Conservation (phyloP, 2,329 filamentous ascomycete species). For the Remersonia thermophila region DNA sequence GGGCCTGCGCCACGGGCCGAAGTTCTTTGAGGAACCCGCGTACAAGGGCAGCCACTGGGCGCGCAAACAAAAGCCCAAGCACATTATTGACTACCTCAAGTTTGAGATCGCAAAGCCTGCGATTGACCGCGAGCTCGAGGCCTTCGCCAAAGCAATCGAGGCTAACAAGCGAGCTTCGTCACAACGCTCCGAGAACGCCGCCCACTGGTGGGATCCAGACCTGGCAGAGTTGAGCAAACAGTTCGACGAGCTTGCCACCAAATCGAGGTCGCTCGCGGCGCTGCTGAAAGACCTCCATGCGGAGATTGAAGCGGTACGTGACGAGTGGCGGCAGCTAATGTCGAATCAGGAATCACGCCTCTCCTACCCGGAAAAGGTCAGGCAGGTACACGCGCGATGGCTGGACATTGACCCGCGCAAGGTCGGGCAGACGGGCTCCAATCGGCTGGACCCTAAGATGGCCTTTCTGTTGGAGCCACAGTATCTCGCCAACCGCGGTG, state of each 20-base stretch:
- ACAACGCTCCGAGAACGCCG: slow-evolving; percentile 5
- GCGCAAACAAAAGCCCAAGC: slow-evolving; percentile 19
- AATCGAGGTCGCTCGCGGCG: slow-evolving; percentile 19
- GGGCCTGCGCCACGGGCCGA: slow-evolving; percentile 14
- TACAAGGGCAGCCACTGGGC: slow-evolving; percentile 31
- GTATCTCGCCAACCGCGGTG: slow-evolving; percentile 12
- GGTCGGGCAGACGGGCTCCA: slow-evolving; percentile 5
- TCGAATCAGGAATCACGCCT: slow-evolving; percentile 8
- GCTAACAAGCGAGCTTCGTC: neutral
- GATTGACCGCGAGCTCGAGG: slow-evolving; percentile 26
- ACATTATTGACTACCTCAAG: slow-evolving; percentile 53
- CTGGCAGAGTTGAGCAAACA: slow-evolving; percentile 23
- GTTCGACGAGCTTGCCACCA: slow-evolving; percentile 22
- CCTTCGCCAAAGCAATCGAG: slow-evolving; percentile 21
- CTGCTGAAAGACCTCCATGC: slow-evolving; percentile 24
- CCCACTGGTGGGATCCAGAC: slow-evolving; percentile 26
- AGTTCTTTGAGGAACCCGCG: slow-evolving; percentile 25
- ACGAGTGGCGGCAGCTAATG: slow-evolving; percentile 22
- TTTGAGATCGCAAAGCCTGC: slow-evolving; percentile 36
- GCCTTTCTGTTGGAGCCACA: slow-evolving; percentile 21
- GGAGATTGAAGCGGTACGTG: slow-evolving; percentile 21
- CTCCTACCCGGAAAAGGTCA: slow-evolving; percentile 20
- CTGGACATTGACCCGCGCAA: slow-evolving; percentile 27
- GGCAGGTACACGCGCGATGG: slow-evolving; percentile 30
- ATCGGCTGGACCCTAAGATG: slow-evolving; percentile 15